These are phyloP conservation scores for Reutealis trisperma DNA, from an alignment of 345 rosid species.

Conservation along the genomic window DNA sequence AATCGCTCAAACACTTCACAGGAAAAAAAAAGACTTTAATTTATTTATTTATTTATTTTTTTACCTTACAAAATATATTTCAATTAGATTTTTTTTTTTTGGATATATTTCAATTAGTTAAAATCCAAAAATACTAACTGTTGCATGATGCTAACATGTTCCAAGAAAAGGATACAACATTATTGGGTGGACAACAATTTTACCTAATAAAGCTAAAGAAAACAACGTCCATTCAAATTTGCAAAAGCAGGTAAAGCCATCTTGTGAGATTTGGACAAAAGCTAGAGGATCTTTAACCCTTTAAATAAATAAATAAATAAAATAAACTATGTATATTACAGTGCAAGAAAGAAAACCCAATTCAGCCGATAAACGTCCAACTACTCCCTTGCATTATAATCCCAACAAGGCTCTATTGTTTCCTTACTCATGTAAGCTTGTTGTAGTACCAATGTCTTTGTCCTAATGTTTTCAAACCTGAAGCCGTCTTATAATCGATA, in stretches of 20 bases:
- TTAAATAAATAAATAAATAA: too few relatives aligned
- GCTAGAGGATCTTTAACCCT: not conserved
- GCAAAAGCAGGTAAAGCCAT: conserved; percentile 12
- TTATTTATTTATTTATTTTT: too few relatives aligned
- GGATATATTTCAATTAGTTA: too few relatives aligned
- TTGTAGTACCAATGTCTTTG: not conserved
- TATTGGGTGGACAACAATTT: conserved; percentile 2
- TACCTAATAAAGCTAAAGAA: conserved; percentile 41
- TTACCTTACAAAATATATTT: too few relatives aligned
- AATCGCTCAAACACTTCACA: too few relatives aligned
- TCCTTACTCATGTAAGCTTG: too few relatives aligned
- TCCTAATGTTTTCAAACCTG: too few relatives aligned
- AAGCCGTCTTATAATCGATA: too few relatives aligned
- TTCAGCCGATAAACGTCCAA: not conserved
- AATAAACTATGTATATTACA: not conserved
- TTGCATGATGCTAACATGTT: not conserved
- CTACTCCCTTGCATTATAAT: not conserved
- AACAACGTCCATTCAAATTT: conserved; percentile 34
- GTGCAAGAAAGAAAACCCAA: not conserved
- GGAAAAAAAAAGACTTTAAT: too few relatives aligned
- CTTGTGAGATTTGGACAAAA: not conserved
- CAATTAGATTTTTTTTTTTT: too few relatives aligned
- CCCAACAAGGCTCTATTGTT: not conserved
- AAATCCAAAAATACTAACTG: too few relatives aligned
- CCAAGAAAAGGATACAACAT: not conserved